These are phyloP conservation scores for Dittrichia graveolens DNA, from an alignment of 129 eudicot species.

Conservation along the genomic window DNA sequence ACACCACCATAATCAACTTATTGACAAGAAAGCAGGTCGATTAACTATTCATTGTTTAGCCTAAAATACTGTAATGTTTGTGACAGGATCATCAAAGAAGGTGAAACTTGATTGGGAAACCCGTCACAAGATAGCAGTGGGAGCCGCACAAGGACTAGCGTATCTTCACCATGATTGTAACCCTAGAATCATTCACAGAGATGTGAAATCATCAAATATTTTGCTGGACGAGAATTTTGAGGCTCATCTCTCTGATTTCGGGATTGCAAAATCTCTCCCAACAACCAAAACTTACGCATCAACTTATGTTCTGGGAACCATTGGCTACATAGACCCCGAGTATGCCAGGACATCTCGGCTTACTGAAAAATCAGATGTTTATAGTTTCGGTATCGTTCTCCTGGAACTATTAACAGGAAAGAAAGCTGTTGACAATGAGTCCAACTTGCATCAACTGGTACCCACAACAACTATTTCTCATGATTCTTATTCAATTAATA, in stretches of 20 bases:
- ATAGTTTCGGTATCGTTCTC: conserved; percentile 86
- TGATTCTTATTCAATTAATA: too few relatives aligned
- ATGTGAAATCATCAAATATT: conserved; percentile 85
- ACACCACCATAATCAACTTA: too few relatives aligned
- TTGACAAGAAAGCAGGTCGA: too few relatives aligned
- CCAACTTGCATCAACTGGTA: conserved; percentile 91
- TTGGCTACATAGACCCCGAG: conserved; percentile 93
- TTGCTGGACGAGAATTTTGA: conserved; percentile 80
- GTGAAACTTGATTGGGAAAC: conserved; percentile 92
- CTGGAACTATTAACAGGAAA: conserved; percentile 83
- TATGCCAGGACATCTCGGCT: conserved; percentile 84
- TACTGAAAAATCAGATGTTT: conserved; percentile 87
- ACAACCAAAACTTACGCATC: conserved; percentile 75
- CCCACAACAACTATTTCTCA: background rate
- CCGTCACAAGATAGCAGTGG: conserved; percentile 76
- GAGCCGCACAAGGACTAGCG: conserved; percentile 91
- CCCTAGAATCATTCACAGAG: conserved; percentile 83
- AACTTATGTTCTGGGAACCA: conserved; percentile 79
- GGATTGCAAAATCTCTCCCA: conserved; percentile 75
- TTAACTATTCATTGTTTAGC: too few relatives aligned
- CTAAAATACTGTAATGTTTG: background rate
- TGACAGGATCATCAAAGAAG: conserved; percentile 72
- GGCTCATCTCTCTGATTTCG: conserved; percentile 86
- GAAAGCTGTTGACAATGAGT: conserved; percentile 83
- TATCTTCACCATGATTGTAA: conserved; percentile 92